Base-by-base conservation (phyloP, 176 grass and related monocot species). In the Cenchrus purpureus region DNA sequence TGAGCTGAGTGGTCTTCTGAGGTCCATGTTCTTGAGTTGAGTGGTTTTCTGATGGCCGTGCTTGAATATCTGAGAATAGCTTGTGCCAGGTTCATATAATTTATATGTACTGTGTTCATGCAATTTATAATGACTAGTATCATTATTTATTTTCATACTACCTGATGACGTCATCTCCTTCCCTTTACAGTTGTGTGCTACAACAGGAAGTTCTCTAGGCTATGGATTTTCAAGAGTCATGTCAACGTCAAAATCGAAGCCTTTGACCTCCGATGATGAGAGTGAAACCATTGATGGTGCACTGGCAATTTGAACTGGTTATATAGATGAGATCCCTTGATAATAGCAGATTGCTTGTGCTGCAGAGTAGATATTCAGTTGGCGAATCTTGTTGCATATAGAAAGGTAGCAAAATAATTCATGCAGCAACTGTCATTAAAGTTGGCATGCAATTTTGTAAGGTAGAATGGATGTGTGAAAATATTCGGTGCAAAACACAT, bases 151-250 rank as follows among this genome's bases (percentile, higher is more conserved):
- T 11, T 55, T 22, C 59, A 68, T 32, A 63, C 72, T 50, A 13
- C 45, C 4, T 73, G 22, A n/a, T 43, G 9, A 4, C 10, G 4
- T 55, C 43, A n/a, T 50, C 16, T 74, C 46, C n/a, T 73, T 51
- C 28, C 5, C 29, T 53, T 71, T 60, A 66, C 88, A 99, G 97
- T 86, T 99, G 42, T 92, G 86, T 88, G 71, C 88, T 80, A 91
- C 88, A 65, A 80, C 78, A 37, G 91, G 97, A 81, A 99, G 72
- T 86, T 96, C 93, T 15, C 92, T 96, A 1, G 97, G 97, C 63
- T 99, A 99, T 28, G 97, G 97, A 79, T 96, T 91, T 81, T 94
- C 93, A 10, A 49, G 88, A 58, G 86, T 95, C 63, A 86, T 86
- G 92, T 62, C 79, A n/a, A 90, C 81, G 68, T 65, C 87, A 3